These are phyloP conservation scores for Misopates orontium DNA, from an alignment of 257 asterid genomes.

Conservation along the genomic window DNA sequence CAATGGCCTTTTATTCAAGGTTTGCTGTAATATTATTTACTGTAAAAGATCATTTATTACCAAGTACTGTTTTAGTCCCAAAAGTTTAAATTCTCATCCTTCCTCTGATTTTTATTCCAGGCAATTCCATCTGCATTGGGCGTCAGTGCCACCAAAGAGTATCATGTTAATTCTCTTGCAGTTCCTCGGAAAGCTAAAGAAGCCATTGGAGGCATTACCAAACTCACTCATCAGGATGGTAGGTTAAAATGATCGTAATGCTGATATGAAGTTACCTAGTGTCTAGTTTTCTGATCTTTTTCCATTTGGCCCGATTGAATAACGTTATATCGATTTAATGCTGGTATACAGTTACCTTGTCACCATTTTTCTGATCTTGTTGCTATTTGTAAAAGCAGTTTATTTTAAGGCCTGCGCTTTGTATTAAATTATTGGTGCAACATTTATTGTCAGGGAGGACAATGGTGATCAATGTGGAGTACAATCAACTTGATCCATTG, in stretches of 20 bases:
- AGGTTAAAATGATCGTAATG: constrained; percentile 17
- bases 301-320: constrained; percentile 21
- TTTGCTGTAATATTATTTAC: constrained; percentile 30
- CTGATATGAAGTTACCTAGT: constrained; percentile 9
- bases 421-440: constrained; percentile 19
- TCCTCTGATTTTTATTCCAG: constrained; percentile 39
- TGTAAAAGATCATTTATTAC: constrained; percentile 11
- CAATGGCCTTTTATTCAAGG: constrained; percentile 98
- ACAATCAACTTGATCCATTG: constrained; percentile 98
- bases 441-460: constrained; percentile 64
- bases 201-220: constrained; percentile 97
- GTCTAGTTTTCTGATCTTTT: background rate
- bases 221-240: constrained; percentile 94
- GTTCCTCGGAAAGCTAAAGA: constrained; percentile 99
- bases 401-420: constrained; percentile 10
- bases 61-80: constrained; percentile 12
- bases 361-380: background rate
- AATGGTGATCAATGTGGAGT: constrained; percentile 99
- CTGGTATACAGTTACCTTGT: constrained; percentile 9
- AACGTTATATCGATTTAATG: background rate
- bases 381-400: constrained; percentile 6
- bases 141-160: constrained; percentile 77
- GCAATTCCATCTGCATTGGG: constrained; percentile 95
- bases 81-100: constrained; percentile 3
- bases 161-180: constrained; percentile 97